These are phyloP conservation scores for Aspergillus aculeatinus DNA, from an alignment of 2,329 filamentous ascomycete species.

Conservation along the genomic window DNA sequence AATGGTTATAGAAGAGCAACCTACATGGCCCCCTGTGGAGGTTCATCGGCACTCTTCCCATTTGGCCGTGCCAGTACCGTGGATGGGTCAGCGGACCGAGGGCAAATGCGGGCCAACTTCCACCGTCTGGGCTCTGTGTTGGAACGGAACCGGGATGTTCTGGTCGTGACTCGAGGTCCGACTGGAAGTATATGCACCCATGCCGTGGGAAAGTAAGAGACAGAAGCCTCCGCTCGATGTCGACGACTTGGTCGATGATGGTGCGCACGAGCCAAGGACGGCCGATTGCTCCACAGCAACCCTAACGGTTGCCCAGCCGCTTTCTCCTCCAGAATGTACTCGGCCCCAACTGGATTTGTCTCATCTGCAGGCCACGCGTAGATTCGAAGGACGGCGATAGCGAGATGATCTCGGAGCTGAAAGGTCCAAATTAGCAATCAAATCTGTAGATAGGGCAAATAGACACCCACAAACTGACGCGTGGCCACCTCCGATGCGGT, in stretches of 20 bases:
- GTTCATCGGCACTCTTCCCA: conserved; percentile 13
- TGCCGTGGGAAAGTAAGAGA: conserved; percentile 19
- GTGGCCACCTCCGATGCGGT: conserved; percentile 28
- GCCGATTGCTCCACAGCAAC: conserved; percentile 29
- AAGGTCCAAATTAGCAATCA: too few species aligned
- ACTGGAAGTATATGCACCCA: conserved; percentile 26
- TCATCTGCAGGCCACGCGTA: conserved; percentile 34
- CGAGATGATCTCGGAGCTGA: background rate
- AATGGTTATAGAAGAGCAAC: background rate
- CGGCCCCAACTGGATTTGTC: conserved; percentile 39
- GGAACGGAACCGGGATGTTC: background rate
- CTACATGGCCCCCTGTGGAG: conserved; percentile 20
- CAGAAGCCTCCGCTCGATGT: conserved; percentile 23
- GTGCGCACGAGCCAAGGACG: conserved; percentile 9
- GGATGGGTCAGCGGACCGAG: background rate
- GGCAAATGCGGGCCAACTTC: too few species aligned
- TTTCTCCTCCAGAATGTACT: conserved; percentile 44
- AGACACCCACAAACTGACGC: conserved; percentile 20
- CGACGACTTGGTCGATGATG: conserved; percentile 21
- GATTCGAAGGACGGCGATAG: conserved; percentile 38
- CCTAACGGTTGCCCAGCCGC: conserved; percentile 31
- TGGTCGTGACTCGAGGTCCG: conserved; percentile 7
- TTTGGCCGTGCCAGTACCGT: conserved; percentile 11
- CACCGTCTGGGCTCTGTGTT: too few species aligned
- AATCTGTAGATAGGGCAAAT: too few species aligned